Evolutionary conservation across 805 yeast species (phyloP).

Genomic region (Ogataea paradorogensis): DNA sequence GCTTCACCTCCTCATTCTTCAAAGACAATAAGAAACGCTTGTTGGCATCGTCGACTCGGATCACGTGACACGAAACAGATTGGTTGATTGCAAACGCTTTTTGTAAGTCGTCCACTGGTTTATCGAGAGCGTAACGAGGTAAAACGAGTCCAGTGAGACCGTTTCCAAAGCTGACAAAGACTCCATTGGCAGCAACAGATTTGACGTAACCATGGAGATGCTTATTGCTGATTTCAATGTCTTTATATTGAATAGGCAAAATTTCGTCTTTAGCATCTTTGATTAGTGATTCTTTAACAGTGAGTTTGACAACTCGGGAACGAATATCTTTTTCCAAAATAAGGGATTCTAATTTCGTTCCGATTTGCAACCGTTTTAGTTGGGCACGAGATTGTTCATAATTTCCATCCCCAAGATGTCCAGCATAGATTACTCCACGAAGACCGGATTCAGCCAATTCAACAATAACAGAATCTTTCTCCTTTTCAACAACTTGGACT

Average conservation of each 20-base stretch:
- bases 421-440: conserved; percentile 69
- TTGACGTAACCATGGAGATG: conserved; percentile 71
- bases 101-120: conserved; percentile 50
- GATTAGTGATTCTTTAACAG: conserved; percentile 66
- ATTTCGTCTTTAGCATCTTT: conserved; percentile 52
- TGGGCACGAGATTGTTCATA: conserved; percentile 67
- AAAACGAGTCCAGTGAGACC: conserved; percentile 79
- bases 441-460: conserved; percentile 51
- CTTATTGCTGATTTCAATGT: conserved; percentile 47
- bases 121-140: conserved; percentile 64
- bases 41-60: conserved; percentile 64
- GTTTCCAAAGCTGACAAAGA: conserved; percentile 80
- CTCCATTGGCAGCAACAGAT: conserved; percentile 74
- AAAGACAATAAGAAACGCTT: conserved; percentile 69
- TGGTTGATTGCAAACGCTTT: conserved; percentile 60
- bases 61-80: conserved; percentile 66
- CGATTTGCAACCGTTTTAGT: conserved; percentile 61
- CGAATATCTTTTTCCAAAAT: conserved; percentile 65
- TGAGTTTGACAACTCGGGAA: conserved; percentile 56
- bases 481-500: conserved; percentile 67
- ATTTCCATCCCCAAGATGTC: conserved; percentile 76
- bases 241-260: conserved; percentile 61
- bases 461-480: conserved; percentile 68
- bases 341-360: conserved; percentile 56
- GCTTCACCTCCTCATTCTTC: conserved; percentile 32